Evolutionary conservation across 2,329 filamentous ascomycete genomes (phyloP).

Genomic region (Fusarium fracticaudum): DNA sequence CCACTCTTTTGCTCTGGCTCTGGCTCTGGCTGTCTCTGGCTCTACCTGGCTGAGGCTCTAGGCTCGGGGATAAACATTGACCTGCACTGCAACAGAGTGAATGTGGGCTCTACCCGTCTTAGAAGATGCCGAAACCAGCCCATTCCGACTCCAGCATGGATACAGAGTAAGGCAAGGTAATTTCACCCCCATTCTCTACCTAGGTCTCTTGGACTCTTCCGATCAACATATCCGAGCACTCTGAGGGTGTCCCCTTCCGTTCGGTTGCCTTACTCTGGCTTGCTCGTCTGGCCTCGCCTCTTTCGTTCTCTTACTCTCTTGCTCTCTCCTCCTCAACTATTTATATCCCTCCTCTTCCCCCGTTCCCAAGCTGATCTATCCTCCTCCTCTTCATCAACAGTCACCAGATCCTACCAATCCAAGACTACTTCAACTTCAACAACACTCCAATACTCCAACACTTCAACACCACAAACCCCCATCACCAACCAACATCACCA

Average conservation of each 20-base stretch:
- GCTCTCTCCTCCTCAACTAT: conserved; percentile 25
- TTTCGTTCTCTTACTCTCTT: neutral
- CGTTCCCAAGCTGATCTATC: neutral
- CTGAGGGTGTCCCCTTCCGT: conserved; percentile 5
- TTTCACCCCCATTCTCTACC: conserved; percentile 4
- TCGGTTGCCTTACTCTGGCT: neutral
- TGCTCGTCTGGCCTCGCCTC: neutral
- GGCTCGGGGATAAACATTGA: conserved; percentile 1
- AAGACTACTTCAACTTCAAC: neutral
- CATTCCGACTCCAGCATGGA: neutral
- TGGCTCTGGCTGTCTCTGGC: neutral
- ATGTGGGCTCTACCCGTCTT: conserved; percentile 15
- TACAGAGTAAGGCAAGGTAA: neutral
- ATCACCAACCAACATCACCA: conserved; percentile 25
- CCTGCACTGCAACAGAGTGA: neutral
- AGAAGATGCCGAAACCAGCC: conserved; percentile 5
- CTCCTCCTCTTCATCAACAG: conserved; percentile 2
- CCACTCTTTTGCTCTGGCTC: neutral
- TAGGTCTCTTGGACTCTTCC: conserved; percentile 2
- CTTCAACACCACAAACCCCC: neutral
- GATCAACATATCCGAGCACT: conserved; percentile 23
- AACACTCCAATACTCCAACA: neutral
- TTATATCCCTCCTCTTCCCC: conserved; percentile 31
- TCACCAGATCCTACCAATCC: neutral
- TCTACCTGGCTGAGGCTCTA: conserved; percentile 9